A percentile compares a stretch with the other conserved stretches of the same genome.
phyloP scores from a whole-genome alignment of 148 eudicot species.

The Salicornia ramosissima region DNA sequence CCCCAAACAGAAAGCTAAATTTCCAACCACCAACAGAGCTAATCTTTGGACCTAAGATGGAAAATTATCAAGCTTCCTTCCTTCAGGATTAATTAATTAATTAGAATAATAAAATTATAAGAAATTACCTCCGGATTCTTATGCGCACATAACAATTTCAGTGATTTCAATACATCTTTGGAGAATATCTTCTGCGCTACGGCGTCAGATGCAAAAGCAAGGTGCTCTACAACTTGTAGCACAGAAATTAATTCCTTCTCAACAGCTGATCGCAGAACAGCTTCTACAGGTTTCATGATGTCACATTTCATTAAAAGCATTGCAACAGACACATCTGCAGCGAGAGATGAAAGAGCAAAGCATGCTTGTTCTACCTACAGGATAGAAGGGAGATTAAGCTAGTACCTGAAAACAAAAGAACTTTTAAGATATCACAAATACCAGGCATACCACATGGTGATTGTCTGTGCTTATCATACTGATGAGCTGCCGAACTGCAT shows the following conservation, averaged over 20 bases:
- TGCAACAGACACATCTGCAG: slow-evolving; percentile 76
- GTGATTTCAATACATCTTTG: slow-evolving; percentile 78
- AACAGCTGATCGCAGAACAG: slow-evolving; percentile 63
- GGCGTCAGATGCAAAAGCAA: slow-evolving; percentile 83
- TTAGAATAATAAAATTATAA: background rate
- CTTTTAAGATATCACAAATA: slow-evolving; percentile 4
- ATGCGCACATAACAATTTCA: slow-evolving; percentile 80
- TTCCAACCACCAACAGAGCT: slow-evolving; percentile 83
- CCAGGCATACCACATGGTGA: slow-evolving; percentile 78
- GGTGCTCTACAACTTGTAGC: slow-evolving; percentile 74
- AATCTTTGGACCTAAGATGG: slow-evolving; percentile 74
- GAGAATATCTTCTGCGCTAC: slow-evolving; percentile 88
- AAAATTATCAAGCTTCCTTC: slow-evolving; percentile 14
- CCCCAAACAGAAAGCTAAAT: slow-evolving; percentile 86
- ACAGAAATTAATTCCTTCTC: slow-evolving; percentile 77
- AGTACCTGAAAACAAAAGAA: slow-evolving; percentile 10
- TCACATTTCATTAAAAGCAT: slow-evolving; percentile 87
- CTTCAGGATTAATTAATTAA: slow-evolving; percentile 7
- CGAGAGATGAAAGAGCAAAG: slow-evolving; percentile 91
- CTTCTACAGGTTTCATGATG: slow-evolving; percentile 85
- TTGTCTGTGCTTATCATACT: slow-evolving; percentile 98
- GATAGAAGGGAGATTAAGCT: slow-evolving; percentile 19
- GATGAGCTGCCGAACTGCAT: slow-evolving; percentile 95
- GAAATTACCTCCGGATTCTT: slow-evolving; percentile 74
- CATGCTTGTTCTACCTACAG: slow-evolving; percentile 97